Percentiles rank a stretch among this genome's conserved stretches.
Conservation (phyloP, 1,284 basidiomycete species). For the Anthracocystis walkeri region DNA sequence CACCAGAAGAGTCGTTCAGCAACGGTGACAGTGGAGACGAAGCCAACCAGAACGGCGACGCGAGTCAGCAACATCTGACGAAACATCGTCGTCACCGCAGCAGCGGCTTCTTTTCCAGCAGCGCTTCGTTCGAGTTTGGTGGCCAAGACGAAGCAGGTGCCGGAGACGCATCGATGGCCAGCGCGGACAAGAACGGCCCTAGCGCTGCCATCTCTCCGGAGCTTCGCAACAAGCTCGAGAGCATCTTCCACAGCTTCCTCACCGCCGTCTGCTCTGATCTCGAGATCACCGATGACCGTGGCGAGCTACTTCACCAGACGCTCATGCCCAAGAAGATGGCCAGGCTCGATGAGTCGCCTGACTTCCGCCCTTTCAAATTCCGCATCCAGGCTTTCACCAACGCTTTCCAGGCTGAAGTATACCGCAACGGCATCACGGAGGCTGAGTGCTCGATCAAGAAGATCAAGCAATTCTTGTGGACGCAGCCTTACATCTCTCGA, state of each 20-base stretch:
- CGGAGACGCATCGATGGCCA: conserved; percentile 24
- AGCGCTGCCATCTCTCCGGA: conserved; percentile 71
- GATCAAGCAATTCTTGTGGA: conserved; percentile 96
- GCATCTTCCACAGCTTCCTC: conserved; percentile 90
- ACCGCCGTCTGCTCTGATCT: conserved; percentile 90
- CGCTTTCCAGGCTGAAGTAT: conserved; percentile 90
- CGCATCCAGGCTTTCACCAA: conserved; percentile 98
- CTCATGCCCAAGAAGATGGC: conserved; percentile 81
- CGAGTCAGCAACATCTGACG: conserved; percentile 22
- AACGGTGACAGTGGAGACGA: conserved; percentile 51
- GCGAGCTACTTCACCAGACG: conserved; percentile 96
- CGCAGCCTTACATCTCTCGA: conserved; percentile 88
- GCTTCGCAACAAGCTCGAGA: conserved; percentile 83
- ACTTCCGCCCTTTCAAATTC: conserved; percentile 99
- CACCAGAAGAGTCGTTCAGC: conserved; percentile 54
- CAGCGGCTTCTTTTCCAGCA: conserved; percentile 55
- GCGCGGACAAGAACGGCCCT: conserved; percentile 31
- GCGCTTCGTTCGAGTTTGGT: conserved; percentile 46
- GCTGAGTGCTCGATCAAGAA: conserved; percentile 73
- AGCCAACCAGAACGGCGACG: conserved; percentile 15
- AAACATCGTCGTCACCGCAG: conserved; percentile 51
- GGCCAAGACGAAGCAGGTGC: conserved; percentile 26
- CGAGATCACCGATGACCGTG: conserved; percentile 90
- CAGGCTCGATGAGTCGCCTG: conserved; percentile 79
- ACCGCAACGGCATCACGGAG: conserved; percentile 72